phyloP scores from a whole-genome alignment of 202 grass and related monocot species.

The Schoenoplectus triqueter region DNA sequence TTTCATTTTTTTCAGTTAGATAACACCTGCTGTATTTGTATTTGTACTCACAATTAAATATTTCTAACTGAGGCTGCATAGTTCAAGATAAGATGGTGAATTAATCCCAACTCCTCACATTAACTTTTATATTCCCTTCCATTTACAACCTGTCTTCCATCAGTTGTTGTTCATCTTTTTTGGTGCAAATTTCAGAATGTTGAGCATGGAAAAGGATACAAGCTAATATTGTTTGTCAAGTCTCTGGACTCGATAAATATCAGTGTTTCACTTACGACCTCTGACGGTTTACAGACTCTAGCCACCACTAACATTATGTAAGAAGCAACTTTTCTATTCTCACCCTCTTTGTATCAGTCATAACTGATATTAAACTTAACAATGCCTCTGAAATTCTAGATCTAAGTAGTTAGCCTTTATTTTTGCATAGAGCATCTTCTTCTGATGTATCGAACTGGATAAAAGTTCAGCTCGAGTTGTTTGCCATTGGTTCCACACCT shows the following conservation, averaged over 20 bases:
- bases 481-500: conserved; percentile 53
- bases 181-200: conserved; percentile 62
- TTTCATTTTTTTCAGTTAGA: background rate
- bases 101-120: background rate
- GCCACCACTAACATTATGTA: conserved; percentile 64
- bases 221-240: conserved; percentile 65
- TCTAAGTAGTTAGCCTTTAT: conserved; percentile 20
- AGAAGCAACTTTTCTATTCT: conserved; percentile 17
- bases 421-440: conserved; percentile 55
- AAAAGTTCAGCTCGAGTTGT: conserved; percentile 69
- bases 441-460: conserved; percentile 62
- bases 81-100: conserved; percentile 18
- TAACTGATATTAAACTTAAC: conserved; percentile 7
- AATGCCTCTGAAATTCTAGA: conserved; percentile 2
- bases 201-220: conserved; percentile 64
- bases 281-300: conserved; percentile 64
- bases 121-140: background rate
- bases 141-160: background rate
- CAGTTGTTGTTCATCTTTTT: background rate
- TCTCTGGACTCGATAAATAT: conserved; percentile 64
- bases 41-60: background rate
- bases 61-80: background rate
- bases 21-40: background rate
- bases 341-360: conserved; percentile 25
- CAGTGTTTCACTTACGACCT: conserved; percentile 67